These are phyloP conservation scores for Tremella fuciformis DNA, from an alignment of 768 basidiomycete genomes.

Conservation along the genomic window DNA sequence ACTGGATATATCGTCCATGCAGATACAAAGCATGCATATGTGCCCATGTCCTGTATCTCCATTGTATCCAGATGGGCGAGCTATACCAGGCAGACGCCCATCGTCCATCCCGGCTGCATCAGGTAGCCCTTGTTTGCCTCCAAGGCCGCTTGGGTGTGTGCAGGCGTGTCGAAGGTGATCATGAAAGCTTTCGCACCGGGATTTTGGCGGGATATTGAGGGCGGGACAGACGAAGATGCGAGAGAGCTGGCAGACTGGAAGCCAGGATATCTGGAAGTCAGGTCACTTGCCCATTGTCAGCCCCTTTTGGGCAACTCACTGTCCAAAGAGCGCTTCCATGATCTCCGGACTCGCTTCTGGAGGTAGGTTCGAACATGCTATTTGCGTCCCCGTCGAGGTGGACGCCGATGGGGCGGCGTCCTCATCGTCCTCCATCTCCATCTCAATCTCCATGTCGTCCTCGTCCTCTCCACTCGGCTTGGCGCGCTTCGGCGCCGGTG, in stretches of 20 bases:
- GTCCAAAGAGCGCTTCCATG: conserved; percentile 81
- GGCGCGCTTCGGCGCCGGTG: conserved; percentile 64
- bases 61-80: neutral
- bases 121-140: conserved; percentile 80
- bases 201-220: conserved; percentile 33
- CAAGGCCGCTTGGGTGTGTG: conserved; percentile 72
- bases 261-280: conserved; percentile 68
- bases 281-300: neutral
- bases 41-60: too few relatives aligned
- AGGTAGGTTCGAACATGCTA: conserved; percentile 67
- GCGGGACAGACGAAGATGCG: conserved; percentile 52
- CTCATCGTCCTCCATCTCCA: conserved; percentile 69
- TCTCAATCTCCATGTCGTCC: conserved; percentile 77
- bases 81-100: conserved; percentile 39
- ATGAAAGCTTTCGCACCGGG: conserved; percentile 69
- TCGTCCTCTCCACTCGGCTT: conserved; percentile 63
- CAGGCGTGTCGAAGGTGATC: conserved; percentile 70
- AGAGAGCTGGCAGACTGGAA: conserved; percentile 70
- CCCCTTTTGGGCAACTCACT: conserved; percentile 59
- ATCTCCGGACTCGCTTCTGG: conserved; percentile 86
- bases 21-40: neutral
- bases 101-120: conserved; percentile 59
- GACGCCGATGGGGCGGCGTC: neutral
- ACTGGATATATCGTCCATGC: too few relatives aligned
- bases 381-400: neutral